Evolutionary conservation across 495 filamentous ascomycete species (phyloP), one percentile per base, ranked within the genome.

Genomic region (Copromyces sp.): DNA sequence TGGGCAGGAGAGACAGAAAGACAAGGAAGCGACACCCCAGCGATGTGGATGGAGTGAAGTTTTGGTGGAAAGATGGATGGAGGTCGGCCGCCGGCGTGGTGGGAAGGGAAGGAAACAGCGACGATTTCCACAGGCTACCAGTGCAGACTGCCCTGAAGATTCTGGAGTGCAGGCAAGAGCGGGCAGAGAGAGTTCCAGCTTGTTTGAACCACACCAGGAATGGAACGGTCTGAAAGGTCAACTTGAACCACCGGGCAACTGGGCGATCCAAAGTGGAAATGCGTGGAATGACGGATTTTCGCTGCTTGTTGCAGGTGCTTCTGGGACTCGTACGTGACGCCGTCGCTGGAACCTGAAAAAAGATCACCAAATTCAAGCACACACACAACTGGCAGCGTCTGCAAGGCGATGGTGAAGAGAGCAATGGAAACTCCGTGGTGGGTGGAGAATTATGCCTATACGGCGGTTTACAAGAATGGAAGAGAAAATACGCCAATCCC

Each of bases 401-500:
- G n/a, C 44, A 47, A 17, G 44, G 44, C 24, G n/a, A 24, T 11
- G 3, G 44, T 47, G 9, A 47, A 47, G n/a, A 47, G 44, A 47
- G 44, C 44, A 47, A 47, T n/a, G 44, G n/a, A 47, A 47, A 24
- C 12, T 35, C 12, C 53, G 53, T 61, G 29, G 2, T 16, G 53
- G 53, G 53, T 35, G 53, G 53, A 3, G 53, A 16, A 61, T 61
- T 29, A 1, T 32, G 53, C 2, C 53, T 8, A 11, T 75, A 73
- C 73, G 73, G 75, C 40, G 69, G 61, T 53, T 41, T 14, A 65
- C 38, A 71, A 45, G 24, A 29, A 2, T 32, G 3, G 5, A 9
- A 40, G 39, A 9, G 41, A 38, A 70, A 32, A 44, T 39, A 70
- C 61, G 39, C 72, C 70, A 73, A 71, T 65, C 40, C 69, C 41